Conservation (phyloP, 2,329 filamentous ascomycete species). For the Fusarium compactum region DNA sequence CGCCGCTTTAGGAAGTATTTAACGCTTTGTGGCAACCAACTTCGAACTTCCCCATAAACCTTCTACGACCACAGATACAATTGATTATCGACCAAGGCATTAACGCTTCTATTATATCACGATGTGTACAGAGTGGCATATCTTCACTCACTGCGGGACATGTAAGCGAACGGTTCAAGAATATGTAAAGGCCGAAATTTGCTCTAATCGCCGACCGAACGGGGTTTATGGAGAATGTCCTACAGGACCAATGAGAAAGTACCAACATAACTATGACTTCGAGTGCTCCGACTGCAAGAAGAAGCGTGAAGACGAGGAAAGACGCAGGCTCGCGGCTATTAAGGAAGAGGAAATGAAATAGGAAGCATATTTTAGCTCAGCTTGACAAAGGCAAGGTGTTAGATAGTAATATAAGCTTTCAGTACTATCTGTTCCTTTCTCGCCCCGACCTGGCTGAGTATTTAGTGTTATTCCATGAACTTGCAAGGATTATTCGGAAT, state of each 20-base stretch:
- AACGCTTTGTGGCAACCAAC: background rate
- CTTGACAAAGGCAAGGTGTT: no score
- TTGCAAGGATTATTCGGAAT: background rate
- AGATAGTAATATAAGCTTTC: no score
- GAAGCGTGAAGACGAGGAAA: background rate
- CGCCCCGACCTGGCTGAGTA: no score
- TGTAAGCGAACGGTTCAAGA: rapidly evolving
- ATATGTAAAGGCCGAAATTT: background rate
- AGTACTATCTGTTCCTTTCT: no score
- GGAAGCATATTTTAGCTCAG: rapidly evolving
- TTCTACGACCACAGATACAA: background rate
- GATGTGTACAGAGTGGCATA: background rate
- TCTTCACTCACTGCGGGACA: rapidly evolving
- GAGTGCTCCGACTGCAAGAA: background rate
- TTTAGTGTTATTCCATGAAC: no score
- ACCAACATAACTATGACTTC: background rate
- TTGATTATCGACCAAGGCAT: rapidly evolving
- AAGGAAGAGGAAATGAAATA: background rate
- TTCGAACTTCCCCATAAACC: background rate
- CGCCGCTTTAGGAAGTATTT: background rate
- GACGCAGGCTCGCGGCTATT: background rate
- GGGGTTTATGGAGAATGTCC: background rate
- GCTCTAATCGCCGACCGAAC: background rate
- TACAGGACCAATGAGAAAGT: background rate
- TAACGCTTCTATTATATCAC: background rate